Evolutionary conservation across 2,329 filamentous ascomycete genomes (phyloP).

Genomic region (Stenocarpella maydis): DNA sequence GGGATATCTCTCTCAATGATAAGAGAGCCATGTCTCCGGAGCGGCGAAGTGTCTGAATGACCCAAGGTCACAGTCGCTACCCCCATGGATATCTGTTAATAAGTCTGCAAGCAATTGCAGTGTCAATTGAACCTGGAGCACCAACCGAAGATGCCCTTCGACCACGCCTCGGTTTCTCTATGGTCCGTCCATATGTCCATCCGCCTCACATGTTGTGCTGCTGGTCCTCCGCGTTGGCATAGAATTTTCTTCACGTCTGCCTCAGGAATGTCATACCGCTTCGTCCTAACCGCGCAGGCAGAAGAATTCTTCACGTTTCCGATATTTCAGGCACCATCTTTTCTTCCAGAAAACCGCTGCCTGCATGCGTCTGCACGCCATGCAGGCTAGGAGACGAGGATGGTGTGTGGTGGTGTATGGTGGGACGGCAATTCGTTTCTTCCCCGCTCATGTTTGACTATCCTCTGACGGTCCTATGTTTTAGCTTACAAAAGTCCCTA

Average conservation of each 20-base stretch:
- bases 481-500: slow-evolving; percentile 22
- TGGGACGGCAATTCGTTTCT: slow-evolving; percentile 2
- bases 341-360: background rate
- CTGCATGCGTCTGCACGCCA: background rate
- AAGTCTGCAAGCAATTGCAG: background rate
- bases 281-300: background rate
- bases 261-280: background rate
- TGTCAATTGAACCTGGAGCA: too few relatives aligned
- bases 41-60: background rate
- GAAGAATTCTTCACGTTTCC: background rate
- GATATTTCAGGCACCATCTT: background rate
- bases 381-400: background rate
- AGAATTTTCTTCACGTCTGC: background rate
- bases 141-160: background rate
- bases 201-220: background rate
- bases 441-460: background rate
- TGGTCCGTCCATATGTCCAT: background rate
- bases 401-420: background rate
- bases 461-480: slow-evolving; percentile 3
- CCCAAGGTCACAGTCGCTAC: too few relatives aligned
- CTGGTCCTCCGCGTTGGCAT: background rate
- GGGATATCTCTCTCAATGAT: background rate
- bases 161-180: background rate
- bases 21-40: background rate
- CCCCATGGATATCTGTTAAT: too few relatives aligned